Base-by-base conservation (phyloP, 1,139 yeast genomes). In the Kurtzmaniella quercitrusa region DNA sequence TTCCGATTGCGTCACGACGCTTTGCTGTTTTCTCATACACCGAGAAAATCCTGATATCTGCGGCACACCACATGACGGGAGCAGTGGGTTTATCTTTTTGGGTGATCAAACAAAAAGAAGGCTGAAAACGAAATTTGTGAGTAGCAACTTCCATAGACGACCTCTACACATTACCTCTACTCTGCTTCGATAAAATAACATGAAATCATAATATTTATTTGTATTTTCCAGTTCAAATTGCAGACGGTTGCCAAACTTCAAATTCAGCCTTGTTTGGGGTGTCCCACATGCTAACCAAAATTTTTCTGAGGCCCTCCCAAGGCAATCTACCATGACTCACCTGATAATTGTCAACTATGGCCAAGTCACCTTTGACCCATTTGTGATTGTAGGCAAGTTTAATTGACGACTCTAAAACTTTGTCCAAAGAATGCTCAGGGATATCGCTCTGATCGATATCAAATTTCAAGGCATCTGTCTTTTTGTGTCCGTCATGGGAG, bases 291-390 rank as follows among this genome's bases (percentile, higher is more conserved):
- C 57, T 54, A 5, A 54, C 58, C n/a, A 52, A 41, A 18, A 54
- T 48, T 27, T 37, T 39, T 43, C 62, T 48, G 12, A 47, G 48
- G 5, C 61, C 61, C 19, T 48, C 48, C 47, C 53, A 58, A 2
- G 60, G 58, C 16, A 47, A 41, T 37, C 60, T 47, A 6, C 68
- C 63, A 47, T 64, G 68, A 41, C 63, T 58, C 2, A 59, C 67
- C 45, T 55, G 63, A 42, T 57, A 61, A 43, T 64, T 64, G 43
- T 64, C 63, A n/a, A 64, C 55, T 17, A 62, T 50, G 2, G 54
- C 59, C 42, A 64, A 47, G 49, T 64, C 68, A 3, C 67, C 66
- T 39, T 54, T 54, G 36, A 53, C 45, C 63, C 66, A 63, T 10
- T 44, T 36, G 38, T 62, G 67, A 1, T 49, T 43, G 38, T 51